Evolutionary conservation across 78 protist genomes (phyloP).

Genomic region (Dictyostelium capitatum): DNA sequence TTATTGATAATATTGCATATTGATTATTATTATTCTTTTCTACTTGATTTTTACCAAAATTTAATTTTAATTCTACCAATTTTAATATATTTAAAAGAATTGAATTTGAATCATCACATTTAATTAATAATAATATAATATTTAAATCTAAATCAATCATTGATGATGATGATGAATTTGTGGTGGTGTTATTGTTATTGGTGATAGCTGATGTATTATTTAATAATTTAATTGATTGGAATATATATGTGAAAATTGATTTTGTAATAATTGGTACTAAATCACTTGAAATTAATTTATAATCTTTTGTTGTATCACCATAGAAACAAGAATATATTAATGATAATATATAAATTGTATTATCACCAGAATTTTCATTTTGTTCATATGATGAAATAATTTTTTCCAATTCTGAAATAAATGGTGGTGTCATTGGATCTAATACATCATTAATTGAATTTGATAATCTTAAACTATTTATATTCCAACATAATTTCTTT

Average conservation of each 20-base stretch:
- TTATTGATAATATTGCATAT: background rate
- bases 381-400: background rate
- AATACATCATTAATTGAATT: slow-evolving; percentile 21
- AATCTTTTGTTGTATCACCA: background rate
- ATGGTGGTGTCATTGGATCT: slow-evolving; percentile 25
- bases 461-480: slow-evolving; percentile 34
- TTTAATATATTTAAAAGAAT: background rate
- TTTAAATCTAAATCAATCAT: background rate
- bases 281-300: background rate
- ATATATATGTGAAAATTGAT: background rate
- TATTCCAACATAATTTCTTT: slow-evolving; percentile 45
- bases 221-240: background rate
- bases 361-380: background rate
- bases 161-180: background rate
- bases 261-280: background rate
- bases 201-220: background rate
- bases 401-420: slow-evolving; percentile 42
- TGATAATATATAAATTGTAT: background rate
- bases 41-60: background rate
- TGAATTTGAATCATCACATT: background rate
- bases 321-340: slow-evolving; percentile 27
- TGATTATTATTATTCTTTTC: slow-evolving; percentile 18
- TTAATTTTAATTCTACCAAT: background rate
- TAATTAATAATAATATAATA: background rate
- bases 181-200: too few relatives aligned